Conservation (phyloP, 1,284 basidiomycete species). For the Leccinum ambiguum region DNA sequence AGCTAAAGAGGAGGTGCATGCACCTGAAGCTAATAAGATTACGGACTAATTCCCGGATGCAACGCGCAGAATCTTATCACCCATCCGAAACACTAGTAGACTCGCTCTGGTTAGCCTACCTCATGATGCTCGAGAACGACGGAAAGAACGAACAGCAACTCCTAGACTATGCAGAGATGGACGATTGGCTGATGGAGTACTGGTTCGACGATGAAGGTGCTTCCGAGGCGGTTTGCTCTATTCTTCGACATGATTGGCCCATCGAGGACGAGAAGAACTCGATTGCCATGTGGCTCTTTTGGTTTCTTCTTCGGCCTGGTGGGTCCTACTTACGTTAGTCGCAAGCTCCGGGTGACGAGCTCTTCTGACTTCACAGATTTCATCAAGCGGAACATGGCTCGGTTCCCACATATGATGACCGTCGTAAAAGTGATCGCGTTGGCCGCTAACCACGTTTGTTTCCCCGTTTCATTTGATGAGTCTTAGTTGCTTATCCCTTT, state of each 20-base stretch:
- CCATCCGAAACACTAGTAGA: constrained; percentile 33
- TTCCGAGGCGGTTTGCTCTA: constrained; percentile 39
- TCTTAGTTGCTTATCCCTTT: constrained; percentile 13
- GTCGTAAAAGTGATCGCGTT: constrained; percentile 62
- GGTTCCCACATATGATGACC: constrained; percentile 44
- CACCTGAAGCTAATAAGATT: constrained; percentile 53
- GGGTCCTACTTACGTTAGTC: constrained; percentile 25
- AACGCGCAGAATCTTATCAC: constrained; percentile 26
- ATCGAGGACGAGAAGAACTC: constrained; percentile 49
- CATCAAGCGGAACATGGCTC: constrained; percentile 34
- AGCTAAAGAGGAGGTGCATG: constrained; percentile 56
- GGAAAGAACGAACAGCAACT: constrained; percentile 75
- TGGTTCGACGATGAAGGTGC: constrained; percentile 53
- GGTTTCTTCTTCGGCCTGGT: constrained; percentile 66
- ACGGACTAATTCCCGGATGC: constrained; percentile 37
- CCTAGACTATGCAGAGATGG: constrained; percentile 49
- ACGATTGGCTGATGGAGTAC: constrained; percentile 49
- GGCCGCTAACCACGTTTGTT: constrained; percentile 62
- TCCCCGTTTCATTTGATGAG: constrained; percentile 2
- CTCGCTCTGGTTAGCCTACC: constrained; percentile 66
- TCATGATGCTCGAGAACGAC: constrained; percentile 81
- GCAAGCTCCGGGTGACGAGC: constrained; percentile 5
- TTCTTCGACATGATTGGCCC: constrained; percentile 53
- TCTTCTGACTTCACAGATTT: constrained; percentile 37
- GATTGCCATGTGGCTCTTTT: constrained; percentile 73